These are phyloP conservation scores for Houttuynia cordata DNA, from an alignment of 164 flowering plant species.

Conservation along the genomic window DNA sequence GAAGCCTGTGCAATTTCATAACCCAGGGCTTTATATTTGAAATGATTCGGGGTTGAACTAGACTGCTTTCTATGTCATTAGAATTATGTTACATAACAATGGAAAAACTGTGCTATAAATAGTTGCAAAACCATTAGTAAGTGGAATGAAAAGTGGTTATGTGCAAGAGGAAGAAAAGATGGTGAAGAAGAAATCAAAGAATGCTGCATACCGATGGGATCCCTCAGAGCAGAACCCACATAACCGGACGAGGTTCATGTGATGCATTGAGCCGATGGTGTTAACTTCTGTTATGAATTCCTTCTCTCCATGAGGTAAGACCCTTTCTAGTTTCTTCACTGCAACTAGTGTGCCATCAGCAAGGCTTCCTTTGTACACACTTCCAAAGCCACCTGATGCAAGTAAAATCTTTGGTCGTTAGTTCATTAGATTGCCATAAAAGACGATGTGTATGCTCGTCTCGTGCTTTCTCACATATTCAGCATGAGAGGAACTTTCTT, in stretches of 20 bases:
- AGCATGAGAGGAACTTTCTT: no score
- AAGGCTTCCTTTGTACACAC: conserved; percentile 75
- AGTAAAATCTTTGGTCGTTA: neutral
- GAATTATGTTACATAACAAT: no score
- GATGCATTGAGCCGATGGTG: conserved; percentile 94
- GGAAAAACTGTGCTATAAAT: no score
- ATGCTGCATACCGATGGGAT: conserved; percentile 42
- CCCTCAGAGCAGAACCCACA: conserved; percentile 92
- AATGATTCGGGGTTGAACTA: no score
- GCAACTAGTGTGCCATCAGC: conserved; percentile 71
- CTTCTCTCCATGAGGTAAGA: conserved; percentile 84
- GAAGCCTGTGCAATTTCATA: conserved; percentile 36
- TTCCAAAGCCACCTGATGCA: conserved; percentile 80
- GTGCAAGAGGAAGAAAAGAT: neutral
- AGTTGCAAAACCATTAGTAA: neutral
- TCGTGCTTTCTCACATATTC: no score
- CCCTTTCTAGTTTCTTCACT: conserved; percentile 76
- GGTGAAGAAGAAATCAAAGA: neutral
- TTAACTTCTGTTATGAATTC: conserved; percentile 87
- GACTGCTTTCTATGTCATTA: no score
- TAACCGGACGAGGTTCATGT: conserved; percentile 86
- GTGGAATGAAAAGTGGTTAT: neutral
- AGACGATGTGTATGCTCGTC: neutral
- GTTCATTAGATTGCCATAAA: neutral
- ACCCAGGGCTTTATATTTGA: no score